Percentiles rank a stretch among this genome's conserved stretches.
Evolutionary conservation across 371 early-diverging fungal genomes (phyloP).

Genomic region (Mortierella sp.): DNA sequence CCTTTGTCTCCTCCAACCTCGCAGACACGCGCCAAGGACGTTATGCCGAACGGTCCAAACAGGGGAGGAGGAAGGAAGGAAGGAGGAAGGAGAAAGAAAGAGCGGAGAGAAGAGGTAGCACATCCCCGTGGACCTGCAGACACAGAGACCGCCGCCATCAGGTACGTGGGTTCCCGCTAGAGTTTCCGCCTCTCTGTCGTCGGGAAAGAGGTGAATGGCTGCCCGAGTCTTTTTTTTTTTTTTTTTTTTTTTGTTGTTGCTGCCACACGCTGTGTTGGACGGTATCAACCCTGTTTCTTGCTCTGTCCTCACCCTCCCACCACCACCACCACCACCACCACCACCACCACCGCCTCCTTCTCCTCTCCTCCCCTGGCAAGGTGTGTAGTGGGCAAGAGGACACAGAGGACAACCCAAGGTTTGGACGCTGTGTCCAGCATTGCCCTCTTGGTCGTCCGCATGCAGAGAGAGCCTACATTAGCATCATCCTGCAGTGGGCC

Average conservation of each 20-base stretch:
- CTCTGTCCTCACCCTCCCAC: conserved; percentile 10
- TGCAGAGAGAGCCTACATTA: too few species aligned
- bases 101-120: background rate
- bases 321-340: conserved; percentile 7
- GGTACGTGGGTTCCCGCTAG: background rate
- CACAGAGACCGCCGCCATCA: too few species aligned
- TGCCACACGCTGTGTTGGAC: background rate
- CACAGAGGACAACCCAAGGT: too few species aligned
- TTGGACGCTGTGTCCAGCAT: too few species aligned
- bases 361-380: too few species aligned
- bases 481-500: too few species aligned
- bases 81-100: background rate
- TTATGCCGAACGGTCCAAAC: background rate
- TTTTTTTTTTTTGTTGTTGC: conserved; percentile 21
- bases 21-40: too few species aligned
- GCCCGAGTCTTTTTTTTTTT: conserved; percentile 6
- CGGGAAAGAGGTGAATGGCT: conserved; percentile 28
- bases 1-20: too few species aligned
- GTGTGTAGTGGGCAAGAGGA: too few species aligned
- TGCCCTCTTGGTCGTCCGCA: too few species aligned
- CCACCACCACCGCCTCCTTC: background rate
- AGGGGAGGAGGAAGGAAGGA: background rate
- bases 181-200: background rate
- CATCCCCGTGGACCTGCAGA: background rate
- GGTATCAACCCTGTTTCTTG: background rate